These are phyloP conservation scores for Wickerhamia fluorescens DNA, from an alignment of 805 yeast species.

Conservation along the genomic window DNA sequence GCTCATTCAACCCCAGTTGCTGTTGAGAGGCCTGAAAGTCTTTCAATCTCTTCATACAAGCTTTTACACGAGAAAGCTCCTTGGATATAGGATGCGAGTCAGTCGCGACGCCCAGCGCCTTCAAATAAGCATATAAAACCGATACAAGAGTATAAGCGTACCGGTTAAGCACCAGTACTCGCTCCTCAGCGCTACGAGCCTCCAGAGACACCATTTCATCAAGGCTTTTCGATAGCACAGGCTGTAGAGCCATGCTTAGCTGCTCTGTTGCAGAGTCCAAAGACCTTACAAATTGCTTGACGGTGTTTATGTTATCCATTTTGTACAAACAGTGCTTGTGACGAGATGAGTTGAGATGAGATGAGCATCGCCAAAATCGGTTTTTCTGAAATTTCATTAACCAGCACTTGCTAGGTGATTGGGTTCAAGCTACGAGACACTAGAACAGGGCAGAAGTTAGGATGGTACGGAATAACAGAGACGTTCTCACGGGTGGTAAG, in stretches of 20 bases:
- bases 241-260: slow-evolving; percentile 27
- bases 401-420: no score
- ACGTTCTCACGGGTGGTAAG: slow-evolving; percentile 82
- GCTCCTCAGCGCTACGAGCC: slow-evolving; percentile 17
- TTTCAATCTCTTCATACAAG: slow-evolving; percentile 57
- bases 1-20: slow-evolving; percentile 12
- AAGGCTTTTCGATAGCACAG: slow-evolving; percentile 31
- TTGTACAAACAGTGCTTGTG: no score
- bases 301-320: slow-evolving; percentile 43
- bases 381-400: no score
- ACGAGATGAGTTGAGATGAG: slow-evolving; percentile 1
- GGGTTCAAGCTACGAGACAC: no score
- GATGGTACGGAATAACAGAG: slow-evolving; percentile 52
- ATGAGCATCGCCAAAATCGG: no score
- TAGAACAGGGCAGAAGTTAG: no score
- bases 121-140: slow-evolving; percentile 50
- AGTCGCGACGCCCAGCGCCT: slow-evolving; percentile 51
- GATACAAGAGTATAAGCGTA: slow-evolving; percentile 51
- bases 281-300: slow-evolving; percentile 32
- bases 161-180: slow-evolving; percentile 27
- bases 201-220: slow-evolving; percentile 27
- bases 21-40: slow-evolving; percentile 20
- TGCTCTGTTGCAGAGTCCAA: slow-evolving; percentile 31
- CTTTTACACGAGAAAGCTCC: slow-evolving; percentile 59
- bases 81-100: slow-evolving; percentile 56